Conservation (phyloP, 441 rosid genomes). For the Populus tomentosa region DNA sequence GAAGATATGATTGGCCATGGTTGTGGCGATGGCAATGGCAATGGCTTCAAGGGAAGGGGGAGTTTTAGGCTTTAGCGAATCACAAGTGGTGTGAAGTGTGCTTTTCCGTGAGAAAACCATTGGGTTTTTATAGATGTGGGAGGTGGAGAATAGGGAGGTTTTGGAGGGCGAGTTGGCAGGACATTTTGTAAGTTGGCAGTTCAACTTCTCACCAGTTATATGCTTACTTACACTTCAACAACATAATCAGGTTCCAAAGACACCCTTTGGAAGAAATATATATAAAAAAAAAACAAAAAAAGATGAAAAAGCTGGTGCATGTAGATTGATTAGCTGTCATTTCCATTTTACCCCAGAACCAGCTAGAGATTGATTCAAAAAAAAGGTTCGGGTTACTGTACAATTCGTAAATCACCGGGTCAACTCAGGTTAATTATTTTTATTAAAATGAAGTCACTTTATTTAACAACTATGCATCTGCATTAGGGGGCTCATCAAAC, state of each 20-base stretch:
- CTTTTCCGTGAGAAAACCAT: not conserved
- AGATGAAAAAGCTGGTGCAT: not conserved
- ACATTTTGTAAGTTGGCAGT: not conserved
- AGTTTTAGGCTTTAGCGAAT: not conserved
- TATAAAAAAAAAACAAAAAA: too few relatives aligned
- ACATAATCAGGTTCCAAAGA: not conserved
- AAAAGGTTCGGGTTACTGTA: too few relatives aligned
- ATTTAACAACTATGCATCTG: too few relatives aligned
- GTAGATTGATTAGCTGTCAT: not conserved
- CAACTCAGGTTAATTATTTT: too few relatives aligned
- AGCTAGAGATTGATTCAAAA: too few relatives aligned
- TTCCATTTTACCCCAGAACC: too few relatives aligned
- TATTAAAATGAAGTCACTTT: too few relatives aligned
- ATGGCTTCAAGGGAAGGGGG: not conserved
- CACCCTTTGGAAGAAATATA: too few relatives aligned
- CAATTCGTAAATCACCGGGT: too few relatives aligned
- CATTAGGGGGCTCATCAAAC: too few relatives aligned
- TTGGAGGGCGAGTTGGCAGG: not conserved
- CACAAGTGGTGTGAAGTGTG: not conserved
- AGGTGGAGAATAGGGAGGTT: not conserved
- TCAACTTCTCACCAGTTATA: not conserved
- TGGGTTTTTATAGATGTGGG: constrained; percentile 19
- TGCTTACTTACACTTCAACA: not conserved
- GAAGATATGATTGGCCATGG: constrained; percentile 10
- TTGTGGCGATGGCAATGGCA: not conserved